Conservation (phyloP, 78 protist genomes). For the Emiliania huxleyi region DNA sequence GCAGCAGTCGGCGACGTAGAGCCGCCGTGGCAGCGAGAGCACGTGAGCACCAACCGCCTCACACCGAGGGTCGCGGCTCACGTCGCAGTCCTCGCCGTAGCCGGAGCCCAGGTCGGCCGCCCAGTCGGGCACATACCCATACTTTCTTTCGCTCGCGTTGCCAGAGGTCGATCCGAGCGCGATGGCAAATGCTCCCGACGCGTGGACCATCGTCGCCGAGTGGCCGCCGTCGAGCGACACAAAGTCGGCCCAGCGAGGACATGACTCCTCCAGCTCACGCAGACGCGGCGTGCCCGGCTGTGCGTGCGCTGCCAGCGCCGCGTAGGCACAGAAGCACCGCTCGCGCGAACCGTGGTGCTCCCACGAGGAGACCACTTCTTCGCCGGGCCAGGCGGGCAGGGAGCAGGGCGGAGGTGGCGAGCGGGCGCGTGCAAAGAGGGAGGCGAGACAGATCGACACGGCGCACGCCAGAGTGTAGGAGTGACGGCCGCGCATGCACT, state of each 20-base stretch:
- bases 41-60: neutral
- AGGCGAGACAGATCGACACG: too few relatives aligned
- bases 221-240: neutral
- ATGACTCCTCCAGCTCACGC: neutral
- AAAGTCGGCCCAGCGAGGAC: neutral
- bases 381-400: neutral
- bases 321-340: neutral
- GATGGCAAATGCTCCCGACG: neutral
- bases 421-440: too few relatives aligned
- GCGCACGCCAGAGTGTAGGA: too few relatives aligned
- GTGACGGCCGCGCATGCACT: too few relatives aligned
- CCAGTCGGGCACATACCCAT: neutral
- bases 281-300: neutral
- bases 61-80: neutral
- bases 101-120: conserved; percentile 1
- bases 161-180: neutral
- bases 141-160: neutral
- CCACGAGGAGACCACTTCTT: neutral
- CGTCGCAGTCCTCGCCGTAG: neutral
- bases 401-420: neutral
- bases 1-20: neutral
- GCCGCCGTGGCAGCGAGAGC: neutral
- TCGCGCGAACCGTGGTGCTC: neutral
- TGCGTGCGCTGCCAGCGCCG: neutral
- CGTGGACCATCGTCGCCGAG: neutral